phyloP scores from a whole-genome alignment of 371 early-diverging fungal species.

The Mucor circinelloides region DNA sequence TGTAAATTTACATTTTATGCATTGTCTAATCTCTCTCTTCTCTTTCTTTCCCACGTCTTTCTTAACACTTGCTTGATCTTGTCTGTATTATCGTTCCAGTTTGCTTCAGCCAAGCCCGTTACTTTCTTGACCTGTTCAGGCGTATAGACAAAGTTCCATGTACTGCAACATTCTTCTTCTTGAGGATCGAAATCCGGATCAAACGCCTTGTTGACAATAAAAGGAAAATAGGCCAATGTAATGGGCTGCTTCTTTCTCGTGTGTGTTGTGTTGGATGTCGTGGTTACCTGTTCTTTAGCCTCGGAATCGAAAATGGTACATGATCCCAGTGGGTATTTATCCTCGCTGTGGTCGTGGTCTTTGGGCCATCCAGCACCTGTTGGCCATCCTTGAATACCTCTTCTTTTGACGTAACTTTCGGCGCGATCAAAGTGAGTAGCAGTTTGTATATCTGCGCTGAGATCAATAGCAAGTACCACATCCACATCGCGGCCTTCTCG shows the following conservation, averaged over 20 bases:
- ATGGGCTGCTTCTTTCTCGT: conserved; percentile 21
- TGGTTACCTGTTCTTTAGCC: conserved; percentile 25
- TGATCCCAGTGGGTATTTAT: conserved; percentile 31
- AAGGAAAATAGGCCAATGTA: conserved; percentile 62
- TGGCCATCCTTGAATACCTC: conserved; percentile 59
- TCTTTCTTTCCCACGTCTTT: conserved; percentile 52
- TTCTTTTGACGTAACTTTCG: conserved; percentile 57
- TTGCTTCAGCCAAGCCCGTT: conserved; percentile 51
- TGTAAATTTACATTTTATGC: background rate
- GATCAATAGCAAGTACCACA: conserved; percentile 69
- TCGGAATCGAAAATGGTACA: conserved; percentile 33
- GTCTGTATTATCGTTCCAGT: conserved; percentile 48
- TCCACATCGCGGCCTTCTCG: conserved; percentile 69
- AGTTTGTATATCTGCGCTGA: conserved; percentile 71
- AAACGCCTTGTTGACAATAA: conserved; percentile 53
- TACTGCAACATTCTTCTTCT: conserved; percentile 61
- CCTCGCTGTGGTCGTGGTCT: conserved; percentile 7
- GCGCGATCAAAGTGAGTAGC: conserved; percentile 70
- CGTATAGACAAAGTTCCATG: conserved; percentile 67
- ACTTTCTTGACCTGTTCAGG: conserved; percentile 59
- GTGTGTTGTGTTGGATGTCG: conserved; percentile 1
- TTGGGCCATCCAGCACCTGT: conserved; percentile 45
- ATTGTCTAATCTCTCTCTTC: conserved; percentile 25
- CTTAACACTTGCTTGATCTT: conserved; percentile 39
- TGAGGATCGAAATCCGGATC: conserved; percentile 62